These are phyloP conservation scores for Litchi chinensis DNA, from an alignment of 345 rosid genomes.

Conservation along the genomic window DNA sequence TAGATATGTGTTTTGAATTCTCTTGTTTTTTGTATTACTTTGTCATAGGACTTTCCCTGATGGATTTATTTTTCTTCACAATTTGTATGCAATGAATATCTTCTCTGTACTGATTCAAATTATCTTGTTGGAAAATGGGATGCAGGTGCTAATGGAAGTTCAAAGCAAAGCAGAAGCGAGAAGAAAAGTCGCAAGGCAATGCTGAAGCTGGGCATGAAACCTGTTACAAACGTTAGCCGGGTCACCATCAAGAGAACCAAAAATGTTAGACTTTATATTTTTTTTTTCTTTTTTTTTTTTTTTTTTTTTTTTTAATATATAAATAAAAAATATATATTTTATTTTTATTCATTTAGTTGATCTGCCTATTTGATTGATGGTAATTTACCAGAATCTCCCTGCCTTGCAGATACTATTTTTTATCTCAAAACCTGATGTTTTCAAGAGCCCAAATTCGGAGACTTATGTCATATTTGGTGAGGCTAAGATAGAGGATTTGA, in stretches of 20 bases:
- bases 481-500: slow-evolving; percentile 91
- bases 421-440: slow-evolving; percentile 86
- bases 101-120: not conserved
- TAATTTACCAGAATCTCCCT: slow-evolving; percentile 12
- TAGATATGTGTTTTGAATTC: not conserved
- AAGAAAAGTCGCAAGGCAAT: slow-evolving; percentile 87
- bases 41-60: not conserved
- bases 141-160: slow-evolving; percentile 68
- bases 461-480: slow-evolving; percentile 85
- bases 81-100: not conserved
- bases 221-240: slow-evolving; percentile 75
- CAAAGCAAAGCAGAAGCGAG: slow-evolving; percentile 88
- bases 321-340: no score
- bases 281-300: no score
- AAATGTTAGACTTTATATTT: slow-evolving; percentile 40
- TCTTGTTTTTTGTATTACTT: not conserved
- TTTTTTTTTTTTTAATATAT: no score
- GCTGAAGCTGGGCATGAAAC: slow-evolving; percentile 87
- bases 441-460: slow-evolving; percentile 88
- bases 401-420: slow-evolving; percentile 67
- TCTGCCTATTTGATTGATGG: slow-evolving; percentile 8
- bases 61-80: not conserved
- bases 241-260: slow-evolving; percentile 86
- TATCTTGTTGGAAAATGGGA: slow-evolving; percentile 13
- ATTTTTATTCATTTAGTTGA: not conserved